A percentile compares a stretch with the other conserved stretches of the same genome.
phyloP scores from a whole-genome alignment of 2,329 filamentous ascomycete genomes.

The Lasiodiplodia citricola region DNA sequence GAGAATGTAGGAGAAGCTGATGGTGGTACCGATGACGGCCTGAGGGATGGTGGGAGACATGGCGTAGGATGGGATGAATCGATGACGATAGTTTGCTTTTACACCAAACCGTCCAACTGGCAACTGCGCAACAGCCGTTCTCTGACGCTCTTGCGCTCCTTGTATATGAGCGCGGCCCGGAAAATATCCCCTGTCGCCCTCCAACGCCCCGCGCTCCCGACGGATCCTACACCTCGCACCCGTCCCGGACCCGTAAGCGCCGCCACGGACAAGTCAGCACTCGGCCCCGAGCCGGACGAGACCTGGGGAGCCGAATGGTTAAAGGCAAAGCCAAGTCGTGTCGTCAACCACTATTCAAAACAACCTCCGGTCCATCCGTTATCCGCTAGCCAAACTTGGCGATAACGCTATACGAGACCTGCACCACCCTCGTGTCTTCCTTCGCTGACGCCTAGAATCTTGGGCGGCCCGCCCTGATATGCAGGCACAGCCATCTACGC shows the following conservation, averaged over 20 bases:
- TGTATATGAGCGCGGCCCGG: constrained; percentile 12
- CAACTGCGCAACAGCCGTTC: neutral
- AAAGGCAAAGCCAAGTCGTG: constrained; percentile 4
- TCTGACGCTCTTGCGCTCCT: neutral
- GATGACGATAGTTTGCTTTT: neutral
- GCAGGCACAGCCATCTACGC: neutral
- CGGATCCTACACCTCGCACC: neutral
- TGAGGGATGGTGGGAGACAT: constrained; percentile 45
- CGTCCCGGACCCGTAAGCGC: neutral
- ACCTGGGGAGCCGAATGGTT: constrained; percentile 5
- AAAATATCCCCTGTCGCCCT: neutral
- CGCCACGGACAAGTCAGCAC: neutral
- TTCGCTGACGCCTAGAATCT: neutral
- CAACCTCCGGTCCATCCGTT: neutral
- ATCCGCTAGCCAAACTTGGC: constrained; percentile 4
- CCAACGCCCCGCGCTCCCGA: neutral
- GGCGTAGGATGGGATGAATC: neutral
- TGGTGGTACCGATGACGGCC: constrained; percentile 51
- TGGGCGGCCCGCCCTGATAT: neutral
- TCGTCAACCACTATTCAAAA: constrained; percentile 1
- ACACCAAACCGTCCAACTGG: neutral
- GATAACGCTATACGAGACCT: constrained; percentile 5
- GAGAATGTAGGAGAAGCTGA: constrained; percentile 57
- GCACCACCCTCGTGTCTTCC: neutral
- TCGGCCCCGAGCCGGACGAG: neutral